These are phyloP conservation scores for Obelidium mucronatum DNA, from an alignment of 192 early-diverging fungal species.

Conservation along the genomic window DNA sequence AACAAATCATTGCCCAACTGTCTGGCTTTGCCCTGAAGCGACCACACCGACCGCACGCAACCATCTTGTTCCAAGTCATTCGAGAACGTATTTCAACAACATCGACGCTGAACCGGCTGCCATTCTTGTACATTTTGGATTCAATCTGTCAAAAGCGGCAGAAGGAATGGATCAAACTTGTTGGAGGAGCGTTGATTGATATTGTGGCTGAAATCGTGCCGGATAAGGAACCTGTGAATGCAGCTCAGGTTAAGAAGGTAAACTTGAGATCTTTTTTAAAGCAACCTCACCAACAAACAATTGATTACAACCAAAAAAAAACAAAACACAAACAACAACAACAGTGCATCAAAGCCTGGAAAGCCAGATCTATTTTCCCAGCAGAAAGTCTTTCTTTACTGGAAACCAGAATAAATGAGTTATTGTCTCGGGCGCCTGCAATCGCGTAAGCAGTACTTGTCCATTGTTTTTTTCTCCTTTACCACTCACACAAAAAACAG, in stretches of 20 bases:
- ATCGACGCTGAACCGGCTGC: slow-evolving; percentile 49
- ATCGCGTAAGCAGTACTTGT: background rate
- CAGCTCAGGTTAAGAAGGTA: background rate
- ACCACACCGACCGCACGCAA: background rate
- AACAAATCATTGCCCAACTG: slow-evolving; percentile 51
- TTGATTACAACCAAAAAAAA: background rate
- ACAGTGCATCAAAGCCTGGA: slow-evolving; percentile 13
- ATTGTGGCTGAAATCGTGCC: slow-evolving; percentile 48
- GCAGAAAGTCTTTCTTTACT: background rate
- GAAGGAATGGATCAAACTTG: slow-evolving; percentile 41
- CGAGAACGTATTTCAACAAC: slow-evolving; percentile 53
- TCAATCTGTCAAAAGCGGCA: slow-evolving; percentile 41
- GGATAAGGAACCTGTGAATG: slow-evolving; percentile 38
- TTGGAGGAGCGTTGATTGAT: slow-evolving; percentile 40
- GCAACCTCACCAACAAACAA: background rate
- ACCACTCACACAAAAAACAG: slow-evolving; percentile 9
- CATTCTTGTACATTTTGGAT: slow-evolving; percentile 57
- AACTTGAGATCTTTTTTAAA: no score
- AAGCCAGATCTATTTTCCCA: background rate
- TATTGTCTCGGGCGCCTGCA: background rate
- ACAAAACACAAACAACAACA: background rate
- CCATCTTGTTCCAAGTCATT: slow-evolving; percentile 47
- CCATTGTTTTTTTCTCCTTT: background rate
- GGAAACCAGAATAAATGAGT: background rate
- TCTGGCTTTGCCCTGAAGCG: slow-evolving; percentile 48